These are phyloP conservation scores for Linum tenue DNA, from an alignment of 345 rosid genomes.

Conservation along the genomic window DNA sequence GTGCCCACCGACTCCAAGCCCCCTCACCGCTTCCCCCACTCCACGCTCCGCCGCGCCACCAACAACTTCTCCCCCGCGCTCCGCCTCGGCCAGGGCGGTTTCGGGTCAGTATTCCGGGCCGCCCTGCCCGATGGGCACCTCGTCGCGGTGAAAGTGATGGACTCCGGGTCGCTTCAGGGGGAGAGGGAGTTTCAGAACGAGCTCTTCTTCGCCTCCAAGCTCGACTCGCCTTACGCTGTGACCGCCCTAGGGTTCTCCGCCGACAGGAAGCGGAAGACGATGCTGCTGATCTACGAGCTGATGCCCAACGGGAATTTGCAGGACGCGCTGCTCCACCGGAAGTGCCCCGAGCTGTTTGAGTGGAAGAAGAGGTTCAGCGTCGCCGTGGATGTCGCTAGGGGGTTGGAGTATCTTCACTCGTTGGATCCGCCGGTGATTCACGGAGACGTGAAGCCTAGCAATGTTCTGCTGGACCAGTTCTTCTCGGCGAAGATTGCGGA, in stretches of 20 bases:
- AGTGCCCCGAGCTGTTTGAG: slow-evolving; percentile 46
- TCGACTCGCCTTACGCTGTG: slow-evolving; percentile 46
- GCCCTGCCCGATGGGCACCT: slow-evolving; percentile 28
- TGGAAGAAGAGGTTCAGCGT: slow-evolving; percentile 55
- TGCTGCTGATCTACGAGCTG: slow-evolving; percentile 70
- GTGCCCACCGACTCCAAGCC: neutral
- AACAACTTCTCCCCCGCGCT: slow-evolving; percentile 48
- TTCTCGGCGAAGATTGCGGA: slow-evolving; percentile 72
- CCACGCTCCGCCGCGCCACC: neutral
- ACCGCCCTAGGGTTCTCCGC: slow-evolving; percentile 73
- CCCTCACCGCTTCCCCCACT: neutral
- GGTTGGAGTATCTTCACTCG: slow-evolving; percentile 59
- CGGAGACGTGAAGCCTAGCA: slow-evolving; percentile 85
- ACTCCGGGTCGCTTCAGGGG: slow-evolving; percentile 80
- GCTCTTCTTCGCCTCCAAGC: slow-evolving; percentile 60
- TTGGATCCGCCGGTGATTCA: slow-evolving; percentile 66
- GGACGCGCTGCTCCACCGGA: slow-evolving; percentile 68
- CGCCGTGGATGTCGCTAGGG: slow-evolving; percentile 57
- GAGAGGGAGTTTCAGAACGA: slow-evolving; percentile 95
- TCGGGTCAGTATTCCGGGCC: slow-evolving; percentile 74
- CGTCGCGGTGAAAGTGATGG: slow-evolving; percentile 88
- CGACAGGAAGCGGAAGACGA: slow-evolving; percentile 48
- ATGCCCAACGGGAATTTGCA: slow-evolving; percentile 80
- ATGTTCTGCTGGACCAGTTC: slow-evolving; percentile 52
- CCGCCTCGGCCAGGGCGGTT: slow-evolving; percentile 91